Percentiles rank a stretch among this genome's conserved stretches.
Conservation (phyloP, 257 asterid genomes). For the Anisodus acutangulus region DNA sequence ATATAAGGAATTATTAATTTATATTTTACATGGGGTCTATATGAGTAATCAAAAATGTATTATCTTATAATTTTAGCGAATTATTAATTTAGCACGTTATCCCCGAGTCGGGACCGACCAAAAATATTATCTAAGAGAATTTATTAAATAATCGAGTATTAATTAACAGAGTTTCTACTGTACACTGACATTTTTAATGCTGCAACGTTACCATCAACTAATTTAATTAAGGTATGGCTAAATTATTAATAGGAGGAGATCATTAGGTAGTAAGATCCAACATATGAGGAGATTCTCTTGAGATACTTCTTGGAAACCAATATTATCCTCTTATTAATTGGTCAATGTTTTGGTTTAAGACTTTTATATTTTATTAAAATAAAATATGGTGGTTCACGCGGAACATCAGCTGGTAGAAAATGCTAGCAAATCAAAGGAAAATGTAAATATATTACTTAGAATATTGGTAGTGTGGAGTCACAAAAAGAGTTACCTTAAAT, state of each 20-base stretch:
- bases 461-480: too few relatives aligned
- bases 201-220: not conserved
- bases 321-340: not conserved
- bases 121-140: too few relatives aligned
- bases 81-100: too few relatives aligned
- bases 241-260: not conserved
- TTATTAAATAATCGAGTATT: too few relatives aligned
- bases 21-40: too few relatives aligned
- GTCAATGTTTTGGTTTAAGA: not conserved
- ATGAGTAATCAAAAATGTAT: too few relatives aligned
- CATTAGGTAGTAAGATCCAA: not conserved
- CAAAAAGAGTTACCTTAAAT: too few relatives aligned
- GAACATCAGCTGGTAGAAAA: not conserved
- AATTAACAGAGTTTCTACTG: not conserved
- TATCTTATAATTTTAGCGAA: too few relatives aligned
- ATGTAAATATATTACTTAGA: not conserved
- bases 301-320: slow-evolving; percentile 1
- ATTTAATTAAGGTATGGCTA: not conserved
- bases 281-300: not conserved
- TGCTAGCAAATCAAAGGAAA: not conserved
- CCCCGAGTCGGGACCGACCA: too few relatives aligned
- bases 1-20: too few relatives aligned
- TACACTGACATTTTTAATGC: not conserved
- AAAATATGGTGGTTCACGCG: not conserved
- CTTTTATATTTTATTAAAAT: not conserved